These are phyloP conservation scores for Sordariomycetes sp. DNA, from an alignment of 2,329 filamentous ascomycete species.

Conservation along the genomic window DNA sequence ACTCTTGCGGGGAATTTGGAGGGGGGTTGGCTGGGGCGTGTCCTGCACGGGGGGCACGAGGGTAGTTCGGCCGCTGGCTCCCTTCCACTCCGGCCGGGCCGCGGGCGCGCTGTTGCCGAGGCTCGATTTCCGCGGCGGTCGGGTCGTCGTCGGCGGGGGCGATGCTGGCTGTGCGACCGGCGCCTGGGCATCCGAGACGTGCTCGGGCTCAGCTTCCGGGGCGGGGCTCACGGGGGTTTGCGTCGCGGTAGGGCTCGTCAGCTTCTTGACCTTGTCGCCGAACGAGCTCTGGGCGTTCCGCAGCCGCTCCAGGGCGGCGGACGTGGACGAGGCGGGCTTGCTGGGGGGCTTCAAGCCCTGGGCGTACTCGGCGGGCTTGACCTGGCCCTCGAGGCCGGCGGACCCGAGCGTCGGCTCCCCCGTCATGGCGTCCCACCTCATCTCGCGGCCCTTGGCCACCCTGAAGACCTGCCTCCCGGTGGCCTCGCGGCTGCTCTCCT, in stretches of 20 bases:
- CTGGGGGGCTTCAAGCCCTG: slow-evolving; percentile 13
- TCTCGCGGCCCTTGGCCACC: slow-evolving; percentile 19
- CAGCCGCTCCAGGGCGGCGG: neutral
- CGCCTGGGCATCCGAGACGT: neutral
- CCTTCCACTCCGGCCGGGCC: slow-evolving; percentile 53
- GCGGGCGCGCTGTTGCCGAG: slow-evolving; percentile 9
- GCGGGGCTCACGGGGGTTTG: neutral
- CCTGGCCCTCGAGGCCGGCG: slow-evolving; percentile 43
- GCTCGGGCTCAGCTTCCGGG: neutral
- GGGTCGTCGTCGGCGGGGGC: neutral
- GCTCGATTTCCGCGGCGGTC: neutral
- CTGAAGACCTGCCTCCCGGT: slow-evolving; percentile 9
- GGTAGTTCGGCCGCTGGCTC: slow-evolving; percentile 56
- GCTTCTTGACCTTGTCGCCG: slow-evolving; percentile 32
- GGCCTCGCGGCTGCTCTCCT: slow-evolving; percentile 7
- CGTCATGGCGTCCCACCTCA: slow-evolving; percentile 55
- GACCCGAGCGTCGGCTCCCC: slow-evolving; percentile 52
- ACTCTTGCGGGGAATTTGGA: slow-evolving; percentile 42
- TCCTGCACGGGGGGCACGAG: slow-evolving; percentile 56
- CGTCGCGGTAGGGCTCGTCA: slow-evolving; percentile 8
- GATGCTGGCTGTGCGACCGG: neutral
- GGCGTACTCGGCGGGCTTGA: slow-evolving; percentile 40
- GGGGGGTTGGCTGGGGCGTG: slow-evolving; percentile 41
- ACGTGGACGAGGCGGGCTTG: slow-evolving; percentile 14
- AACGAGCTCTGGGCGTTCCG: slow-evolving; percentile 20